Conservation (phyloP, 257 asterid genomes). For the Knoxia roxburghii region DNA sequence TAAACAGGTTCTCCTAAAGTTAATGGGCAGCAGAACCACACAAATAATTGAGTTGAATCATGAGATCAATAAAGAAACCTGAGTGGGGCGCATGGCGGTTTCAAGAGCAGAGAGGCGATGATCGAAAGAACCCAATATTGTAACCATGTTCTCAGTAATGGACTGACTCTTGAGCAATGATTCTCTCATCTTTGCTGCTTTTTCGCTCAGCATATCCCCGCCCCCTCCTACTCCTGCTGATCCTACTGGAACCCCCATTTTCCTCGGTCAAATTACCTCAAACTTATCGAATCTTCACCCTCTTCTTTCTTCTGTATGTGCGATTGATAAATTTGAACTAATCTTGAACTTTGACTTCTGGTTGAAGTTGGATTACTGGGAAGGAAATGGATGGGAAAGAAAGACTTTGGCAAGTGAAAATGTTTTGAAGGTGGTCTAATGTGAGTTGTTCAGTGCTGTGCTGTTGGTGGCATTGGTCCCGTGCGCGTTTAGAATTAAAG, state of each 20-base stretch:
- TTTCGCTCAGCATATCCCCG: constrained; percentile 32
- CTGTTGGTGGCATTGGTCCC: too few species aligned
- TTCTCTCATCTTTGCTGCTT: constrained; percentile 37
- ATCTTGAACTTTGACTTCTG: background rate
- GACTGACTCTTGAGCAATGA: constrained; percentile 38
- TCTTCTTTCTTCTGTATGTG: background rate
- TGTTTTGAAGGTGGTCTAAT: too few species aligned
- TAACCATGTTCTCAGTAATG: constrained; percentile 39
- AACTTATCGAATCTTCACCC: background rate
- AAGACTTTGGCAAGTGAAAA: too few species aligned
- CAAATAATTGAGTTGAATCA: background rate
- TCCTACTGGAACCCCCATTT: constrained; percentile 30
- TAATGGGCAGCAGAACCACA: background rate
- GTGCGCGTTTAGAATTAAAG: too few species aligned
- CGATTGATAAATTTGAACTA: background rate
- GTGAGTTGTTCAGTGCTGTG: too few species aligned
- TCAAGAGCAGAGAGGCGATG: constrained; percentile 48
- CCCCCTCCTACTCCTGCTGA: constrained; percentile 18
- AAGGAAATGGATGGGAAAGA: background rate
- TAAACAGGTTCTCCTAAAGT: background rate
- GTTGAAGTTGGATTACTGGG: background rate
- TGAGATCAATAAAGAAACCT: constrained; percentile 20
- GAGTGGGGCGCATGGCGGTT: constrained; percentile 49
- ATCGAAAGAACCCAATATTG: constrained; percentile 42
- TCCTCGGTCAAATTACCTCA: background rate